Evolutionary conservation across 225 moss, liverwort and hornwort genomes (phyloP).

Genomic region (Bryum argenteum): DNA sequence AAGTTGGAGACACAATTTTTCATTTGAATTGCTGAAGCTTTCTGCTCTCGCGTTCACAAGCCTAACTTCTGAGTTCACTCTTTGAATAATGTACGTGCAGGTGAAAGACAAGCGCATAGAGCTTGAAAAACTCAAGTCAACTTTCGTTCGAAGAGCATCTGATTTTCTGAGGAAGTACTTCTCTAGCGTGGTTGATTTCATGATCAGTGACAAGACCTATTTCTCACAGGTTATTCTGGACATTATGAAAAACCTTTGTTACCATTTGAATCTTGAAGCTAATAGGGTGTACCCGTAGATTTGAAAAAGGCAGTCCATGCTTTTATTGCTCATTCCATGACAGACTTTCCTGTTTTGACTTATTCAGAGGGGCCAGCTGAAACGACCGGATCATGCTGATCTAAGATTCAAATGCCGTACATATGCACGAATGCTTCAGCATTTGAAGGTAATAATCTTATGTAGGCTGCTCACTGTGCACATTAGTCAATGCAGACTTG

Average conservation of each 20-base stretch:
- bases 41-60: slow-evolving; percentile 17
- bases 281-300: slow-evolving; percentile 3
- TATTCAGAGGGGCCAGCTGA: slow-evolving; percentile 85
- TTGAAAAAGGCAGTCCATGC: slow-evolving; percentile 13
- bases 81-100: slow-evolving; percentile 50
- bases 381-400: slow-evolving; percentile 99
- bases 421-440: slow-evolving; percentile 96
- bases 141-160: slow-evolving; percentile 92
- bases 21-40: slow-evolving; percentile 11
- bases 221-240: slow-evolving; percentile 76
- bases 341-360: slow-evolving; percentile 25
- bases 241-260: neutral
- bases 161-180: slow-evolving; percentile 94
- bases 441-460: slow-evolving; percentile 72
- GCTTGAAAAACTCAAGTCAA: slow-evolving; percentile 89
- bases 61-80: slow-evolving; percentile 7
- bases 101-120: slow-evolving; percentile 93
- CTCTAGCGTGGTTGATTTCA: slow-evolving; percentile 93
- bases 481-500: slow-evolving; percentile 13
- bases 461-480: neutral
- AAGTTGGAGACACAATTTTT: slow-evolving; percentile 5
- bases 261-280: neutral
- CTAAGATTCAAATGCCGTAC: slow-evolving; percentile 96
- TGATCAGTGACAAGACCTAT: slow-evolving; percentile 95
- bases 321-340: slow-evolving; percentile 23